Evolutionary conservation across 371 early-diverging fungal species (phyloP), one percentile per base, ranked within the genome.

Genomic region (Amoeboaphelidium protococcarum): DNA sequence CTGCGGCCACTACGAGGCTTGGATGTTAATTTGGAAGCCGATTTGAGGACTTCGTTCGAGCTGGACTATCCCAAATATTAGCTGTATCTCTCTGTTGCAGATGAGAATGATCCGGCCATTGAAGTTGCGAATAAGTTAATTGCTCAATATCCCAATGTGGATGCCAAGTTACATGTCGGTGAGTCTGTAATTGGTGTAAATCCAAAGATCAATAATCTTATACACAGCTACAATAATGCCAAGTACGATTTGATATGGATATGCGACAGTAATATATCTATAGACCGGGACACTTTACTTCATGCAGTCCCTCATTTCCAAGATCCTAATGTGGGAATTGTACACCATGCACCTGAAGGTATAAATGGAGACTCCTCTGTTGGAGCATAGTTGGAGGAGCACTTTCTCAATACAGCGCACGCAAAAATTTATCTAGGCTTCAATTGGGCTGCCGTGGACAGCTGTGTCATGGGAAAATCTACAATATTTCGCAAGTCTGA

Each of bases 191-290:
- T 76, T 0, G 82, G 80, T 27, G 73, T 76, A 43, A 94, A 94
- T 56, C 95, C 95, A 10, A 94, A 94, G 58, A 72, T 94, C 56
- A 85, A 84, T 67, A 94, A 94, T 63, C 69, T 94, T 69, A 55
- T 85, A 12, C 64, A 71, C 49, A 76, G 82, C 1, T 90, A 82
- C 56, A 63, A 71, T 37, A 54, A 60, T 2, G 78, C 85, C 2
- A 73, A 78, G 52, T 67, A 84, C 59, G 85, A 89, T 53, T 74
- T 88, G 50, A 55, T 94, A 13, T 94, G 95, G 95, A 74, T 90
- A 42, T 65, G 79, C 22, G 95, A 94, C 54, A 79, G 80, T 12
- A 91, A 91, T 61, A 76, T 90, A 0, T 71, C 64, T 48, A 73
- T 81, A 2, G 72, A 79, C 41, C 64, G 67, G 20, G 75, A 78